phyloP scores from a whole-genome alignment of 1,284 basidiomycete species.

The Sporisorium exsertum region DNA sequence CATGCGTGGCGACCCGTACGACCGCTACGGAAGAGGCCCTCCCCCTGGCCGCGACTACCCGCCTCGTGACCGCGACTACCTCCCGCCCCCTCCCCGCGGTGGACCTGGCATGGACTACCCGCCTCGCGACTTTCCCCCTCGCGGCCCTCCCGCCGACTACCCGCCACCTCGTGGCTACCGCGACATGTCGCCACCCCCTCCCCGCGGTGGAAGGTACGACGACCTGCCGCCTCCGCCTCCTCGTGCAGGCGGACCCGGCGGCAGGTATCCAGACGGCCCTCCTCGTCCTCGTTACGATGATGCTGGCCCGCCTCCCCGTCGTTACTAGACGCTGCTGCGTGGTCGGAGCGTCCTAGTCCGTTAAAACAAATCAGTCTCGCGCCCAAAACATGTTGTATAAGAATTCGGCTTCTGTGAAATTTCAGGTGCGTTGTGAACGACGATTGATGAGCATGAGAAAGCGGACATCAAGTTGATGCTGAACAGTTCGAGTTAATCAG shows the following conservation, averaged over 20 bases:
- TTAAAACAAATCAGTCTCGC: neutral
- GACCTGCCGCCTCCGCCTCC: constrained; percentile 57
- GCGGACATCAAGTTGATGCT: neutral
- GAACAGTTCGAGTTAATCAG: neutral
- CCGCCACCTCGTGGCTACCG: constrained; percentile 56
- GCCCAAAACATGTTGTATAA: constrained; percentile 10
- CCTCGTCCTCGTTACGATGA: constrained; percentile 49
- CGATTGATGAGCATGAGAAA: neutral
- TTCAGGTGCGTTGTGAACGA: neutral
- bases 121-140: constrained; percentile 52
- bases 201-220: constrained; percentile 50
- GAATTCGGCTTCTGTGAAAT: neutral
- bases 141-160: constrained; percentile 55
- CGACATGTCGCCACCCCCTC: constrained; percentile 51
- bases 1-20: constrained; percentile 52
- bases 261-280: constrained; percentile 38
- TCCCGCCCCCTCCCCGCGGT: constrained; percentile 41
- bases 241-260: constrained; percentile 35
- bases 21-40: constrained; percentile 45
- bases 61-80: constrained; percentile 47
- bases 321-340: constrained; percentile 16
- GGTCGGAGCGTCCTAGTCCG: neutral
- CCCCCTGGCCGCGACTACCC: constrained; percentile 54
- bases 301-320: constrained; percentile 45
- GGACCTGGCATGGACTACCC: constrained; percentile 56